Evolutionary conservation across 768 basidiomycete species (phyloP).

Genomic region (Auriscalpium vulgare): DNA sequence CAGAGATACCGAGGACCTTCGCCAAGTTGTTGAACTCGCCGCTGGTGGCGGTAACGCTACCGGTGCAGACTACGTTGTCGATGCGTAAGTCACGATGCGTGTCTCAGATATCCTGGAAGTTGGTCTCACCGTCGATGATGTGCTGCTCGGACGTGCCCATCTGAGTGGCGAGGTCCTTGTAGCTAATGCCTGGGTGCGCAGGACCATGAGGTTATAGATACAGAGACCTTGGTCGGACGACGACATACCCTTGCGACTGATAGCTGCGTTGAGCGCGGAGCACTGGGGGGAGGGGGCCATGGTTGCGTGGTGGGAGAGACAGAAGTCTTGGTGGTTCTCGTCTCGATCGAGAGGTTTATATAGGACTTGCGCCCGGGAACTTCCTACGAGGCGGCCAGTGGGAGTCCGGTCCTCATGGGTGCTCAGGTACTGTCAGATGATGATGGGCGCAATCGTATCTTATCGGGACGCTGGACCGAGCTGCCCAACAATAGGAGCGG

Average conservation of each 20-base stretch:
- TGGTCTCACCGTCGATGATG: conserved; percentile 41
- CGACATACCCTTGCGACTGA: conserved; percentile 38
- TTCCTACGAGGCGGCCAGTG: no score
- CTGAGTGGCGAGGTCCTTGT: conserved; percentile 38
- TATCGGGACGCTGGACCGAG: no score
- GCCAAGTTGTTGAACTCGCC: conserved; percentile 45
- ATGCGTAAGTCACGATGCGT: background rate
- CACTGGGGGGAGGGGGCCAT: conserved; percentile 53
- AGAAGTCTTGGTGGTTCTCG: no score
- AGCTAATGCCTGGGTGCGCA: conserved; percentile 34
- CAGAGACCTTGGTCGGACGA: background rate
- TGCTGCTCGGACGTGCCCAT: conserved; percentile 37
- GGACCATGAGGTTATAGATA: background rate
- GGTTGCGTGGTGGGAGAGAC: conserved; percentile 1
- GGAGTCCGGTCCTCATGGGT: no score
- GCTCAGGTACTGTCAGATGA: no score
- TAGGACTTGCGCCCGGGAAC: background rate
- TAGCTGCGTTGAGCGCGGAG: conserved; percentile 46
- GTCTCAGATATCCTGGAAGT: background rate
- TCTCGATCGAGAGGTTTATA: background rate
- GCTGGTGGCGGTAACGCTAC: conserved; percentile 31
- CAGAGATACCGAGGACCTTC: conserved; percentile 31
- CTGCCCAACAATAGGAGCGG: no score
- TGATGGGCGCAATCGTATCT: no score
- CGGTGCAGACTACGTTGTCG: conserved; percentile 39